These are phyloP conservation scores for Inga leiocalycina DNA, from an alignment of 306 rosid genomes.

Conservation along the genomic window DNA sequence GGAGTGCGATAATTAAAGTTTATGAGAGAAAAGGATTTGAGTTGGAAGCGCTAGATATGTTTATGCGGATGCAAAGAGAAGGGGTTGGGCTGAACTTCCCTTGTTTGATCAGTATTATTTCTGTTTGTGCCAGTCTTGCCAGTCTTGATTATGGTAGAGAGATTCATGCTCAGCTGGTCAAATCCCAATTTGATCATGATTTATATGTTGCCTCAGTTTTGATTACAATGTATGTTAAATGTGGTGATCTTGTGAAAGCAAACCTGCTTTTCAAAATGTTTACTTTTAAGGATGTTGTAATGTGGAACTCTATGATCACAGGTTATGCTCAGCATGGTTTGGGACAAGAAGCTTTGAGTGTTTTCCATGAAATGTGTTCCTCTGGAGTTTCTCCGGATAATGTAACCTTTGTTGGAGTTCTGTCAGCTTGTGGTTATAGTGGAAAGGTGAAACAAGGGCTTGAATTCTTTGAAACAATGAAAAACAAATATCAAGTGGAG, in stretches of 20 bases:
- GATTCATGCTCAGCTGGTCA: slow-evolving; percentile 55
- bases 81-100: slow-evolving; percentile 52
- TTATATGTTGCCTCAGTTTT: slow-evolving; percentile 55
- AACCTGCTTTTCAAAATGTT: slow-evolving; percentile 51
- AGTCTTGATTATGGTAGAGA: slow-evolving; percentile 58
- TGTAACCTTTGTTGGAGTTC: slow-evolving; percentile 69
- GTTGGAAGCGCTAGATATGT: slow-evolving; percentile 52
- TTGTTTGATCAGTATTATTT: slow-evolving; percentile 51
- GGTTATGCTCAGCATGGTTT: slow-evolving; percentile 73
- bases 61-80: slow-evolving; percentile 57
- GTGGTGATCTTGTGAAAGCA: slow-evolving; percentile 60
- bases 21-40: slow-evolving; percentile 56
- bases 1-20: slow-evolving; percentile 63
- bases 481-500: slow-evolving; percentile 51
- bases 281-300: slow-evolving; percentile 51
- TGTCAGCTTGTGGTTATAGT: slow-evolving; percentile 66
- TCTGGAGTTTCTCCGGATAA: slow-evolving; percentile 48
- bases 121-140: slow-evolving; percentile 57
- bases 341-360: slow-evolving; percentile 54
- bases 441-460: slow-evolving; percentile 57
- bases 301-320: slow-evolving; percentile 73
- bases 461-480: slow-evolving; percentile 51
- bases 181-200: slow-evolving; percentile 49
- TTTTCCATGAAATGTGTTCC: slow-evolving; percentile 56
- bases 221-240: slow-evolving; percentile 65